Evolutionary conservation across 352 stramenopile genomes (phyloP).

Genomic region (Globisporangium cylindrosporum): DNA sequence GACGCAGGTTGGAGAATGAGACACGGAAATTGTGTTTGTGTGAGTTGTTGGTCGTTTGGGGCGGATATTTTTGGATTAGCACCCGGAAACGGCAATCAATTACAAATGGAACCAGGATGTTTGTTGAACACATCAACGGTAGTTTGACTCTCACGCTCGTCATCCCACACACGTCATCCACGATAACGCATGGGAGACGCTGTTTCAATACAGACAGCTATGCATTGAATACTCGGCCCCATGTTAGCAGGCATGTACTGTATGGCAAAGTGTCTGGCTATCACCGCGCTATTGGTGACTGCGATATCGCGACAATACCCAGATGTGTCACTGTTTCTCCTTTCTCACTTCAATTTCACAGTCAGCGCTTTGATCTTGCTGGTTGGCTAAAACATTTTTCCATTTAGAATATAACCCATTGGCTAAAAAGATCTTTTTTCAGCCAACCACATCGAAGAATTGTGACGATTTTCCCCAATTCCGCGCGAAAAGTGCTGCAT

Average conservation of each 20-base stretch:
- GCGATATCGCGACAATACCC: neutral
- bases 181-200: neutral
- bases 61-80: neutral
- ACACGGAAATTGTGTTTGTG: neutral
- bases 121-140: neutral
- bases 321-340: neutral
- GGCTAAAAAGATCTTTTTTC: neutral
- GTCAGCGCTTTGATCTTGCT: neutral
- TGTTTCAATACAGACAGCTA: no score
- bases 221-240: no score
- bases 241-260: neutral
- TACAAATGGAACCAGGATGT: neutral
- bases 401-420: neutral
- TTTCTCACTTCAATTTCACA: neutral
- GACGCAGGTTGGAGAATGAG: slow-evolving; percentile 1
- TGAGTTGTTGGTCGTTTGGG: neutral
- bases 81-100: neutral
- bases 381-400: neutral
- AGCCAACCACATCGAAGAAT: neutral
- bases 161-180: neutral
- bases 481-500: slow-evolving; percentile 4
- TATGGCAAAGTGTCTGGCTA: neutral
- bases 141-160: no score
- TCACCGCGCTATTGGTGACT: neutral
- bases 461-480: neutral